Evolutionary conservation across 192 early-diverging fungal species (phyloP).

Genomic region (Powellomyces hirtus): DNA sequence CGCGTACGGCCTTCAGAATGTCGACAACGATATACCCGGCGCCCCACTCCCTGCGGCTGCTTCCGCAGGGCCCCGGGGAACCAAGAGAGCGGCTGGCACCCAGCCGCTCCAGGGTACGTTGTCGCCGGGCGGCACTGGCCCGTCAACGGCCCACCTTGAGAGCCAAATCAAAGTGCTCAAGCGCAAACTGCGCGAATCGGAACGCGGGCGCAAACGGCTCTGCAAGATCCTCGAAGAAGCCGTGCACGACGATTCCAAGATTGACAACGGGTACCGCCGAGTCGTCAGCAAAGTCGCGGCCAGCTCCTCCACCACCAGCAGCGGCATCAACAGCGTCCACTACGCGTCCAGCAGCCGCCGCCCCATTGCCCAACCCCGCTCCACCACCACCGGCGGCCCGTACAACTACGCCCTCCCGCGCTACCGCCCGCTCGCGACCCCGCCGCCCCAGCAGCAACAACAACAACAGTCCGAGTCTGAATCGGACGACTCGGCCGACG

Average conservation of each 20-base stretch:
- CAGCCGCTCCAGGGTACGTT: not conserved
- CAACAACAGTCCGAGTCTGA: not conserved
- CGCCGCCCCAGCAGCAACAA: too few relatives aligned
- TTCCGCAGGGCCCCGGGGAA: not conserved
- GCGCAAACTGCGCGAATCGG: slow-evolving; percentile 28
- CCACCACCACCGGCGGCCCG: not conserved
- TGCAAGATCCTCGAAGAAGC: slow-evolving; percentile 24
- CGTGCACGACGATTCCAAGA: slow-evolving; percentile 4
- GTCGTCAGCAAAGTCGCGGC: not conserved
- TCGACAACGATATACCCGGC: slow-evolving; percentile 8
- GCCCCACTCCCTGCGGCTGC: not conserved
- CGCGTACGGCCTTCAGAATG: not conserved
- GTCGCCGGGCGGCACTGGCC: not conserved
- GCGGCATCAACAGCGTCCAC: not conserved
- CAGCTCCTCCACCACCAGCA: not conserved
- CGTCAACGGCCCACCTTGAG: not conserved
- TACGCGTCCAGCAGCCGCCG: not conserved
- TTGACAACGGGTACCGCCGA: slow-evolving; percentile 21
- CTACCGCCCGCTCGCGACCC: not conserved
- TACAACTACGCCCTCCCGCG: not conserved
- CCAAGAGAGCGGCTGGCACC: not conserved
- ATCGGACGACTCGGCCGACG: slow-evolving; percentile 5
- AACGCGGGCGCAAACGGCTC: slow-evolving; percentile 29
- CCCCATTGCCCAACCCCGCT: not conserved
- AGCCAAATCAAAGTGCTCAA: slow-evolving; percentile 20